Conservation (phyloP, 1,284 basidiomycete species). For the Hypsizygus ulmarius region DNA sequence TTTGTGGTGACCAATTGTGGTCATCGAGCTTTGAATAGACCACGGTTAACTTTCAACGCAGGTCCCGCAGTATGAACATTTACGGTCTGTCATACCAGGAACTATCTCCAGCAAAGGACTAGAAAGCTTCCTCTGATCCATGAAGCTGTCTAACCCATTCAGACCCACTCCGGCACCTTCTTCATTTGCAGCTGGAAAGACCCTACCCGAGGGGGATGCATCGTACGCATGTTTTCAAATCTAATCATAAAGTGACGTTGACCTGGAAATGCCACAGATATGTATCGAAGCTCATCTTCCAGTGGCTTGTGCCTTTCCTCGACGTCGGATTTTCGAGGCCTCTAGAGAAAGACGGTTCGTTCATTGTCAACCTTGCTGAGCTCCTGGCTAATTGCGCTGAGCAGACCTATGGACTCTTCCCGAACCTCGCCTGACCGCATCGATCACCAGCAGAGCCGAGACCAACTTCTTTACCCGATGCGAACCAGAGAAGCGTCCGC, state of each 20-base stretch:
- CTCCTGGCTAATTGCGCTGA: neutral
- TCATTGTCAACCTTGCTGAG: neutral
- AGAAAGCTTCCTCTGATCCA: slow-evolving; percentile 4
- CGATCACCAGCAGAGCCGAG: slow-evolving; percentile 42
- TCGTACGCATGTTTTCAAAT: slow-evolving; percentile 30
- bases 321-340: slow-evolving; percentile 56
- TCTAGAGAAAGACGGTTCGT: slow-evolving; percentile 51
- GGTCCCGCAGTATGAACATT: neutral
- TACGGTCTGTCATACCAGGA: neutral
- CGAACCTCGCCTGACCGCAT: slow-evolving; percentile 32
- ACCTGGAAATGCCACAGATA: slow-evolving; percentile 25
- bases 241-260: neutral
- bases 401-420: slow-evolving; percentile 57
- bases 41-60: neutral
- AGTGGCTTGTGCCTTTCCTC: slow-evolving; percentile 52
- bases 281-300: slow-evolving; percentile 45
- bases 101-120: neutral
- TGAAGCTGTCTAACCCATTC: slow-evolving; percentile 33
- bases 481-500: slow-evolving; percentile 42
- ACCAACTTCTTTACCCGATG: slow-evolving; percentile 44
- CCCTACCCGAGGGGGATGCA: slow-evolving; percentile 37
- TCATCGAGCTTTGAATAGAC: no score
- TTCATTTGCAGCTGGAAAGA: slow-evolving; percentile 38
- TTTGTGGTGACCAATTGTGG: no score
- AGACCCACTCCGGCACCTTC: slow-evolving; percentile 40